Conservation (phyloP, 1,139 yeast genomes). For the Hansenula lynferdii region DNA sequence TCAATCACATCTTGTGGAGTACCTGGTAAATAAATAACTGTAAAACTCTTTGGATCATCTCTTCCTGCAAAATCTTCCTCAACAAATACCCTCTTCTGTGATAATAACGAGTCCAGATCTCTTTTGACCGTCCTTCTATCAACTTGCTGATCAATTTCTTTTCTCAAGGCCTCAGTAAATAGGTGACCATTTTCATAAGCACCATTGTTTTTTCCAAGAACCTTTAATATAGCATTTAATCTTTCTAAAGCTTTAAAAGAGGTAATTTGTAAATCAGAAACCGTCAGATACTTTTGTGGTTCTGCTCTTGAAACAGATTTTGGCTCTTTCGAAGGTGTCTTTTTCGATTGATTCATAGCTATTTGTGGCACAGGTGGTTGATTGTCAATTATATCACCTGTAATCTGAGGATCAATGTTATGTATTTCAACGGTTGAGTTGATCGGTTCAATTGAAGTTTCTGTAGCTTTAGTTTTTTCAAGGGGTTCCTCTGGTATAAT, state of each 20-base stretch:
- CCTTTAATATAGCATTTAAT: conserved; percentile 24
- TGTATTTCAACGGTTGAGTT: too few relatives aligned
- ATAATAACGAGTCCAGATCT: conserved; percentile 21
- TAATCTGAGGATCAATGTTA: too few relatives aligned
- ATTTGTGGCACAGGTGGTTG: too few relatives aligned
- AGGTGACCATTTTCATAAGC: conserved; percentile 25
- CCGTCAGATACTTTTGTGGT: background rate
- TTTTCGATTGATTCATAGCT: too few relatives aligned
- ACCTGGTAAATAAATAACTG: background rate
- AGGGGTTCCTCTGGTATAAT: too few relatives aligned
- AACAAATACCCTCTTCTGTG: conserved; percentile 18
- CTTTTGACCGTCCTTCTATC: conserved; percentile 29
- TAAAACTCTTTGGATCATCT: background rate
- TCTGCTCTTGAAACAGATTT: too few relatives aligned
- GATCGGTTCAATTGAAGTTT: too few relatives aligned
- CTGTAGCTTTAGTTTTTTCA: too few relatives aligned
- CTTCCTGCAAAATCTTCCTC: conserved; percentile 14
- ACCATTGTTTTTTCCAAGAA: conserved; percentile 28
- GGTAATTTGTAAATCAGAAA: conserved; percentile 17
- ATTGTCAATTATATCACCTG: too few relatives aligned
- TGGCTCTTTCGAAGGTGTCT: too few relatives aligned
- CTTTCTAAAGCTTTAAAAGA: conserved; percentile 30
- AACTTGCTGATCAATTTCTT: conserved; percentile 22
- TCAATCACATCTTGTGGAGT: background rate
- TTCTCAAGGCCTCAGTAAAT: conserved; percentile 21